Conservation (phyloP, 2,329 filamentous ascomycete species). For the Talaromyces albobiverticillius region DNA sequence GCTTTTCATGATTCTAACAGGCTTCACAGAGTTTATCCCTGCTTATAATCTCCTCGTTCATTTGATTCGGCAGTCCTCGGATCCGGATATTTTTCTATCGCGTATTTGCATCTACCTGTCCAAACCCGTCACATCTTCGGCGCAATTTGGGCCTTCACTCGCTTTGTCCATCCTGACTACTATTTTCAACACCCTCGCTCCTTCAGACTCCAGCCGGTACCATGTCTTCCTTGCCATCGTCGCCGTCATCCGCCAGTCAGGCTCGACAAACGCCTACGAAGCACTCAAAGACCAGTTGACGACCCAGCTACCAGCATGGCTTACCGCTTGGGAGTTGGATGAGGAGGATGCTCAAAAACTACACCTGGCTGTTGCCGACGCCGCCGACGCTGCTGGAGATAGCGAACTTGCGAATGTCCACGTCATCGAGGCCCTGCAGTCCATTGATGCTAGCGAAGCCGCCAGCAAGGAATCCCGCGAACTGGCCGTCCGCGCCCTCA, state of each 20-base stretch:
- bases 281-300: conserved; percentile 78
- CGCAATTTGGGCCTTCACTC: conserved; percentile 77
- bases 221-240: conserved; percentile 89
- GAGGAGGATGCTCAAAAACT: conserved; percentile 81
- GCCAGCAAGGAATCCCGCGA: conserved; percentile 55
- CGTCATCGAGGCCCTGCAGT: conserved; percentile 72
- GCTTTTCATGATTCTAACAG: conserved; percentile 4
- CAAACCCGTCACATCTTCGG: conserved; percentile 81
- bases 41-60: conserved; percentile 97
- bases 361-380: conserved; percentile 77
- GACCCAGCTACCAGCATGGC: conserved; percentile 73
- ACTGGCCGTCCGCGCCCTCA: conserved; percentile 62
- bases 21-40: conserved; percentile 72
- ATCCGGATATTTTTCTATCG: conserved; percentile 80
- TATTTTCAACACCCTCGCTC: conserved; percentile 88
- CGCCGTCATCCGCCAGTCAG: conserved; percentile 71
- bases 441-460: conserved; percentile 62
- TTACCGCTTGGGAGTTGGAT: conserved; percentile 76
- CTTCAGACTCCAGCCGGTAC: conserved; percentile 75
- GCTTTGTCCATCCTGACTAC: conserved; percentile 89
- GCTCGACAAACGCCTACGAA: conserved; percentile 74
- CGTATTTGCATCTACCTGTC: conserved; percentile 85
- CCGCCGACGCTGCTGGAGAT: conserved; percentile 75
- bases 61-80: conserved; percentile 81
- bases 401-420: conserved; percentile 72